Evolutionary conservation across 164 flowering plant species (phyloP), one percentile per base, ranked within the genome.

Genomic region (Paratinospora sagittata): DNA sequence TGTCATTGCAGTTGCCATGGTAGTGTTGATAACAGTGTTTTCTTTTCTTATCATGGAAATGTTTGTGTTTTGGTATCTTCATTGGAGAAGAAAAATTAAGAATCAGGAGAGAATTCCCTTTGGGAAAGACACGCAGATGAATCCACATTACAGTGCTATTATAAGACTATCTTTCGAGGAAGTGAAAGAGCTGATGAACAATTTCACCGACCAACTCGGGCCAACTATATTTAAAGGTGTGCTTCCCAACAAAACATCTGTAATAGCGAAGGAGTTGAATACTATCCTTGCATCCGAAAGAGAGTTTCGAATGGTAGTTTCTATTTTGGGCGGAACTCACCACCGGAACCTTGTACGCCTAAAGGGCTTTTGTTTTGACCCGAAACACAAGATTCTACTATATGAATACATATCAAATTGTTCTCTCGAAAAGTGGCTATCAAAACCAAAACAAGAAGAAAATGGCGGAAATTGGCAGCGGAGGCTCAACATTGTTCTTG

Each of bases 321-420:
- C 89, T 61, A 78, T 70, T 21, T 68, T 86, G 78, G 82, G 86
- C 47, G 80, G 82, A 34, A 84, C 79, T n/a, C 84, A 86, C 36
- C 89, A 86, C 66, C 68, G 82, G 34, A 82, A 86, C 67, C 84
- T 86, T 61, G 89, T 81, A 14, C 68, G 78, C 52, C 30, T 86
- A n/a, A 84, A 79, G 65, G 87, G 89, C 12, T 86, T 82, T 68
- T 86, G 89, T 72, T 82, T 79, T 64, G 89, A 86, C 68, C 70
- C 70, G 23, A 74, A 77, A 12, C 82, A 78, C 71, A 77, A 70
- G 72, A 8, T 79, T 66, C 74, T 86, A 3, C 47, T 84, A 33
- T 84, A 78, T 57, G 89, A 86, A 76, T 86, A 78, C 67, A 71
- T 86, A 8, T 68, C 75, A 10, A 77, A 80, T 67, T 81, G 82